Base-by-base conservation (phyloP, 805 yeast species). In the Ogataea degrootiae region DNA sequence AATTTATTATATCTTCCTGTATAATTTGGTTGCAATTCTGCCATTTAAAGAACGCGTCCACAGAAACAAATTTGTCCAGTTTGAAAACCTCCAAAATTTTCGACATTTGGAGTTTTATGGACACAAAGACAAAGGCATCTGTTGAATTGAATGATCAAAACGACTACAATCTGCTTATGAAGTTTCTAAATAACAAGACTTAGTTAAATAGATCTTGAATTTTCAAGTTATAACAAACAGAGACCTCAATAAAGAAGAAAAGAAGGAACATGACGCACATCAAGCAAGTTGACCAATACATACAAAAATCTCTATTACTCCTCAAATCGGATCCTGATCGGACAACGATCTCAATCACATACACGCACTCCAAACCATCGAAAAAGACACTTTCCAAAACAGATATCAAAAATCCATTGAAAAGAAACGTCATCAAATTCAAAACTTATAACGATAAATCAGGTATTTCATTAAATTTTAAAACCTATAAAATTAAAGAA, bases 401-500 rank as follows among this genome's bases (percentile, higher is more conserved):
- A 45, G 37, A 48, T 37, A 43, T 51, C 50, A 42, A 55, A 50
- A 43, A 56, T 47, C 50, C 14, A 39, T 52, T 37, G 50, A 54
- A 50, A 39, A 44, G 55, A 44, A 54, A 59, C 48, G 51, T 68
- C 41, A 70, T 75, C 49, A 71, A 65, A 50, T 79, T 85, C 63
- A 87, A 85, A 60, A 74, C 85, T 0, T 82, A 67, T 55, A 89
- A 87, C 60, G 76, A 90, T 2, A 73, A 68, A 16, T 70, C 80
- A 16, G 91, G 91, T 7, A 72, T 81, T 37, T 74, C 82, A 50
- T 76, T 82, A 63, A 75, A 73, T 50, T 79, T 73, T 60, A 72
- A 70, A 49, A 81, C 92, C 1, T 68, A 70, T 52, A 83, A 83
- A 54, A 67, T 75, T 42, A 87, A 88, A 61, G 96, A 89, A 63